phyloP scores from a whole-genome alignment of 2,329 filamentous ascomycete species.

The Didymella pomorum region DNA sequence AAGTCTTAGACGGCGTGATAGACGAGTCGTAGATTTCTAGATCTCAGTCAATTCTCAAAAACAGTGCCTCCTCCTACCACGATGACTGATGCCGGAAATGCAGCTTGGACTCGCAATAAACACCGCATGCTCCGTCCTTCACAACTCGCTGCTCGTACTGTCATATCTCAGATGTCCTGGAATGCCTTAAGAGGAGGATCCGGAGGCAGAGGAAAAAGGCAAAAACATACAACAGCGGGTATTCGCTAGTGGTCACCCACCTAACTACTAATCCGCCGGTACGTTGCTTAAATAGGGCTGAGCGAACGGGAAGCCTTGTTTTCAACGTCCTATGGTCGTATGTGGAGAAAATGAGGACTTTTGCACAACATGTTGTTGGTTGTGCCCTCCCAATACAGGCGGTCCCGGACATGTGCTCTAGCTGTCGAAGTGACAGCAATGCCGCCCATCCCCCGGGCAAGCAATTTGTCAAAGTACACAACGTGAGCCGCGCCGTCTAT shows the following conservation, averaged over 20 bases:
- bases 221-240: neutral
- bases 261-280: neutral
- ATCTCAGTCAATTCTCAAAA: neutral
- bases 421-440: no score
- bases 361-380: neutral
- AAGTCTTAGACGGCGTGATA: slow-evolving; percentile 1
- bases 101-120: no score
- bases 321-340: neutral
- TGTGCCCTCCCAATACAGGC: no score
- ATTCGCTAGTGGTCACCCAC: neutral
- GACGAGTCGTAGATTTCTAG: neutral
- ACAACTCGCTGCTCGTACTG: no score
- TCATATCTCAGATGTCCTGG: neutral
- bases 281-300: neutral
- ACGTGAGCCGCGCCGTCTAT: no score
- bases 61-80: no score
- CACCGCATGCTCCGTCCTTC: neutral
- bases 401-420: no score
- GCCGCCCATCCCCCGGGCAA: no score
- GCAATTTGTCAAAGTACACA: no score
- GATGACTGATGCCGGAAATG: no score
- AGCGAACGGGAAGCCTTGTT: neutral
- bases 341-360: neutral
- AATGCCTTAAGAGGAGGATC: no score
- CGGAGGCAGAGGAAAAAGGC: no score